Percentiles rank a stretch among this genome's conserved stretches.
These are phyloP conservation scores for Bipolaris victoriae DNA, from an alignment of 2,329 filamentous ascomycete species.

Conservation along the genomic window DNA sequence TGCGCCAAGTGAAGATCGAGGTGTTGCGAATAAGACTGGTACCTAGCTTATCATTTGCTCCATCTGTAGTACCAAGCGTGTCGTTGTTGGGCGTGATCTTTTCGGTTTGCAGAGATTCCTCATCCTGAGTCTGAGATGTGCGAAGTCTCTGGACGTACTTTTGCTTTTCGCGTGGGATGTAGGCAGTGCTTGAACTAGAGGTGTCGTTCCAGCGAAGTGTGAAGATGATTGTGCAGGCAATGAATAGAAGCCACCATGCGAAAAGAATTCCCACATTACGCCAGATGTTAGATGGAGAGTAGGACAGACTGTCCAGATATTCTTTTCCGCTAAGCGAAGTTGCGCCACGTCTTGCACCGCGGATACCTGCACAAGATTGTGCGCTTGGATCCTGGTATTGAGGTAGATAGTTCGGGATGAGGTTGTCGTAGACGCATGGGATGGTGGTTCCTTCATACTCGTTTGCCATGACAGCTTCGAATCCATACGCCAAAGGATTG, in stretches of 20 bases:
- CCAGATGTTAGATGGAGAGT: slow-evolving; percentile 36
- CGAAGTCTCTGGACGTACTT: slow-evolving; percentile 19
- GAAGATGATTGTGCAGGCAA: slow-evolving; percentile 62
- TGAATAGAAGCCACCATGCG: slow-evolving; percentile 52
- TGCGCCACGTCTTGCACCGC: slow-evolving; percentile 60
- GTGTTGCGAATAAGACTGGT: slow-evolving; percentile 63
- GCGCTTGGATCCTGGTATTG: slow-evolving; percentile 51
- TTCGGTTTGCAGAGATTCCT: slow-evolving; percentile 53
- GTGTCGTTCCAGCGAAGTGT: slow-evolving; percentile 64
- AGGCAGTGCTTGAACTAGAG: slow-evolving; percentile 58
- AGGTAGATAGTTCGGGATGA: slow-evolving; percentile 59
- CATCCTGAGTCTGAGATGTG: slow-evolving; percentile 50
- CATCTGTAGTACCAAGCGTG: slow-evolving; percentile 40
- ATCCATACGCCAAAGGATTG: slow-evolving; percentile 77
- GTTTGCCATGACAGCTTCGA: slow-evolving; percentile 79
- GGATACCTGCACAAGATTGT: slow-evolving; percentile 65
- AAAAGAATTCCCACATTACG: slow-evolving; percentile 54
- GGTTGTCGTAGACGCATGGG: slow-evolving; percentile 57
- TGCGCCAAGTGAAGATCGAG: slow-evolving; percentile 70
- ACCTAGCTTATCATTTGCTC: not conserved
- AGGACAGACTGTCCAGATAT: slow-evolving; percentile 62
- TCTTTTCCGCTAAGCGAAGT: slow-evolving; percentile 62
- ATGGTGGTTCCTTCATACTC: slow-evolving; percentile 57
- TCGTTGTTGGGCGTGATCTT: slow-evolving; percentile 13
- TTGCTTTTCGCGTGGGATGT: slow-evolving; percentile 61